Conservation (phyloP, 2,329 filamentous ascomycete genomes). For the Aspergillus sergii region DNA sequence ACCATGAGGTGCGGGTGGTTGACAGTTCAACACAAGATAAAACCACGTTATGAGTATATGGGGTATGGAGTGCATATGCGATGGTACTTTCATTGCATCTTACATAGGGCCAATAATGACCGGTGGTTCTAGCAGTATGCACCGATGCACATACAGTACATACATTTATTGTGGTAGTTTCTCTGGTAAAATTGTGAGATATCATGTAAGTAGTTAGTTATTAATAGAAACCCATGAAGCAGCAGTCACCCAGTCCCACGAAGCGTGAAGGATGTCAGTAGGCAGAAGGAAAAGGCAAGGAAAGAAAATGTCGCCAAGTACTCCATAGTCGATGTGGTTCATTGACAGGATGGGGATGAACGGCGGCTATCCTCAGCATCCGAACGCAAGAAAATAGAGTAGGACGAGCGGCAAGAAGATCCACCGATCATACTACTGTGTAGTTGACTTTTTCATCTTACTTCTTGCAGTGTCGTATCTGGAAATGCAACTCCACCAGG, state of each 20-base stretch:
- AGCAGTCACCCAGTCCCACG: neutral
- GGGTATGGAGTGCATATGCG: neutral
- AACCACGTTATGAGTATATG: neutral
- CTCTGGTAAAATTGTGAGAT: neutral
- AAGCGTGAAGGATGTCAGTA: neutral
- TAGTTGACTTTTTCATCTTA: neutral
- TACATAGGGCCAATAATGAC: neutral
- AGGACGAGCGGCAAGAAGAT: conserved; percentile 1
- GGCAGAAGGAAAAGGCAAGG: conserved; percentile 1
- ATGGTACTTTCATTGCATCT: neutral
- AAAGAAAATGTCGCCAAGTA: neutral
- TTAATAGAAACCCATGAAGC: conserved; percentile 6
- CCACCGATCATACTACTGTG: neutral
- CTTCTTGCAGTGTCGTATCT: neutral
- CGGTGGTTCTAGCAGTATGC: neutral
- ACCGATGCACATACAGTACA: neutral
- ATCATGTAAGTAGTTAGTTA: conserved; percentile 4
- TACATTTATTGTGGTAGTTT: neutral
- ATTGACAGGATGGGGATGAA: neutral
- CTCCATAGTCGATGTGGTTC: neutral
- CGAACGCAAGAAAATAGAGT: neutral
- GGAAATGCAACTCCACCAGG: conserved; percentile 7
- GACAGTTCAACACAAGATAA: neutral
- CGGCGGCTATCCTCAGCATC: neutral
- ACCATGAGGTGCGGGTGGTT: neutral